Evolutionary conservation across 2,329 filamentous ascomycete species (phyloP).

Genomic region (Monilinia fructigena): DNA sequence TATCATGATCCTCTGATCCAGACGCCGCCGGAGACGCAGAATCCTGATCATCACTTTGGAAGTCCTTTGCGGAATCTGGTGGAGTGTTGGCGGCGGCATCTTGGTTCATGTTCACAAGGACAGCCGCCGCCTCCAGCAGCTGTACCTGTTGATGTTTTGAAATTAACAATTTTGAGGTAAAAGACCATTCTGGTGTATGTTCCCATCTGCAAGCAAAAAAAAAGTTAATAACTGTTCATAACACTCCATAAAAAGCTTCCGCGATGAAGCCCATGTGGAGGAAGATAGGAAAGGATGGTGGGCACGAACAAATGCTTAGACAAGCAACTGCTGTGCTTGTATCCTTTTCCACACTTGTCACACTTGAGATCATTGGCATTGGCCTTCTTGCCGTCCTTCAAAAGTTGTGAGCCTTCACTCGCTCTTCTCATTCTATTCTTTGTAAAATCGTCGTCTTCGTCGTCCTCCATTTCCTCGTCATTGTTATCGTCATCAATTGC

Average conservation of each 20-base stretch:
- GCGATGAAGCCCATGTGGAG: constrained; percentile 43
- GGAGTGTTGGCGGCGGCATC: constrained; percentile 55
- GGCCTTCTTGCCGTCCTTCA: constrained; percentile 76
- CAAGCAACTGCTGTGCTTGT: constrained; percentile 99
- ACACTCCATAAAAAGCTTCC: constrained; percentile 41
- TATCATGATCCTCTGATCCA: constrained; percentile 71
- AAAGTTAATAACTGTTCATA: constrained; percentile 39
- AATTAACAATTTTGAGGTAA: constrained; percentile 95
- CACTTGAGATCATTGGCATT: constrained; percentile 86
- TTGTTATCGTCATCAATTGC: constrained; percentile 68
- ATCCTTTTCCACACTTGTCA: constrained; percentile 98
- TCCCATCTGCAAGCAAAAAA: constrained; percentile 74
- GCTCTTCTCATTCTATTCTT: constrained; percentile 59
- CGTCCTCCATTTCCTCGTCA: constrained; percentile 56
- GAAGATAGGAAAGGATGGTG: constrained; percentile 49
- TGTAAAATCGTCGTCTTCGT: constrained; percentile 44
- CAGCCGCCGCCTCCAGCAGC: constrained; percentile 93
- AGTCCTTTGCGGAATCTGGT: constrained; percentile 64
- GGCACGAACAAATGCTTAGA: constrained; percentile 99
- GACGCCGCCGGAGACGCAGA: constrained; percentile 80
- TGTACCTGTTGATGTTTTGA: constrained; percentile 99
- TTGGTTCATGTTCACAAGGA: constrained; percentile 85
- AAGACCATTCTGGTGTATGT: constrained; percentile 96
- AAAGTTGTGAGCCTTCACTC: constrained; percentile 82
- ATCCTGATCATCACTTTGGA: constrained; percentile 72